These are phyloP conservation scores for Luvunga scandens DNA, from an alignment of 345 rosid genomes.

Conservation along the genomic window DNA sequence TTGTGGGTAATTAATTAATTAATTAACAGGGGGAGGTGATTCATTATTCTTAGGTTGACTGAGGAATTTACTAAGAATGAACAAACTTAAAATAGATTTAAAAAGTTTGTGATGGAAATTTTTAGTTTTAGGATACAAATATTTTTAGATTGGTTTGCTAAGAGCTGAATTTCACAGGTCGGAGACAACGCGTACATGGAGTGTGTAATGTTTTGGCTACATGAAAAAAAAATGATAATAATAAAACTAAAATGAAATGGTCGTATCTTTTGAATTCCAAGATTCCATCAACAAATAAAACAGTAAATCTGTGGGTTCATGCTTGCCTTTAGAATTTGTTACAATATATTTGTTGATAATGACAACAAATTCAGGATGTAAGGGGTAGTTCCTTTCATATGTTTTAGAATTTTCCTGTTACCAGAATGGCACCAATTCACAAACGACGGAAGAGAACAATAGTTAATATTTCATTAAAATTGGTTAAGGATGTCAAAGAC, in stretches of 20 bases:
- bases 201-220: background rate
- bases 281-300: background rate
- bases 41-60: too few relatives aligned
- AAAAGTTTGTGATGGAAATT: background rate
- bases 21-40: background rate
- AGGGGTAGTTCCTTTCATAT: too few relatives aligned
- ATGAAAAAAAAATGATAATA: background rate
- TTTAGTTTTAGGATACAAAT: background rate
- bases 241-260: background rate
- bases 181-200: background rate
- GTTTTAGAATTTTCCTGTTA: too few relatives aligned
- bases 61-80: background rate
- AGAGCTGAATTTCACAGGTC: background rate
- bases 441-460: too few relatives aligned
- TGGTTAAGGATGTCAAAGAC: too few relatives aligned
- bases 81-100: background rate
- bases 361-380: background rate
- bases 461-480: too few relatives aligned
- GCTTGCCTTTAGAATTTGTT: too few relatives aligned
- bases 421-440: too few relatives aligned
- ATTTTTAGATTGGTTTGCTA: background rate
- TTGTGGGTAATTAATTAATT: background rate
- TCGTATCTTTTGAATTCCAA: background rate
- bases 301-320: too few relatives aligned
- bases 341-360: too few relatives aligned